A percentile compares a stretch with the other conserved stretches of the same genome.
phyloP scores from a whole-genome alignment of 2,329 filamentous ascomycete species.

The Diaporthe citri region DNA sequence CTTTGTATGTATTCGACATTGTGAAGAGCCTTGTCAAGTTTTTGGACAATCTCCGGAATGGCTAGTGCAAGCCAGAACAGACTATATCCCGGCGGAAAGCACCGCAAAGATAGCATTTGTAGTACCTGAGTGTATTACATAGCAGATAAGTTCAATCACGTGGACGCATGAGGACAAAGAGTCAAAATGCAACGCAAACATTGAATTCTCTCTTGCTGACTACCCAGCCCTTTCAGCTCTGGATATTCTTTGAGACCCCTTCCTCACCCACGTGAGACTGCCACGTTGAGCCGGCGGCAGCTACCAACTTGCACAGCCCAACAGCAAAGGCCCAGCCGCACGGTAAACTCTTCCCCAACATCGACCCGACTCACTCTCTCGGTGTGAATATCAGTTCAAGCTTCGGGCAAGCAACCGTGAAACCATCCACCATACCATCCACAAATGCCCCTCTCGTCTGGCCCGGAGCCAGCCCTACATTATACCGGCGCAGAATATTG shows the following conservation, averaged over 20 bases:
- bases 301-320: neutral
- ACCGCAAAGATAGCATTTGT: neutral
- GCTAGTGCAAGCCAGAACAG: neutral
- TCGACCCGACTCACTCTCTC: neutral
- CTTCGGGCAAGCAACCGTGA: conserved; percentile 34
- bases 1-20: neutral
- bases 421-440: conserved; percentile 31
- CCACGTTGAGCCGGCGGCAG: neutral
- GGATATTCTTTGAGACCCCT: neutral
- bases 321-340: neutral
- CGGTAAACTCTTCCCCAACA: neutral
- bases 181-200: neutral
- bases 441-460: conserved; percentile 30
- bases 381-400: conserved; percentile 36
- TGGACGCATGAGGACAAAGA: neutral
- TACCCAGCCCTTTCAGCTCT: neutral
- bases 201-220: neutral
- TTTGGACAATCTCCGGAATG: neutral
- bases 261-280: neutral
- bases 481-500: conserved; percentile 25
- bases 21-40: too few species aligned
- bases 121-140: neutral
- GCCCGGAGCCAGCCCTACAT: conserved; percentile 36
- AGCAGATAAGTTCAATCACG: neutral
- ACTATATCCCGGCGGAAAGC: neutral